phyloP scores from a whole-genome alignment of 2,329 filamentous ascomycete species.

The Fusarium burgessii region DNA sequence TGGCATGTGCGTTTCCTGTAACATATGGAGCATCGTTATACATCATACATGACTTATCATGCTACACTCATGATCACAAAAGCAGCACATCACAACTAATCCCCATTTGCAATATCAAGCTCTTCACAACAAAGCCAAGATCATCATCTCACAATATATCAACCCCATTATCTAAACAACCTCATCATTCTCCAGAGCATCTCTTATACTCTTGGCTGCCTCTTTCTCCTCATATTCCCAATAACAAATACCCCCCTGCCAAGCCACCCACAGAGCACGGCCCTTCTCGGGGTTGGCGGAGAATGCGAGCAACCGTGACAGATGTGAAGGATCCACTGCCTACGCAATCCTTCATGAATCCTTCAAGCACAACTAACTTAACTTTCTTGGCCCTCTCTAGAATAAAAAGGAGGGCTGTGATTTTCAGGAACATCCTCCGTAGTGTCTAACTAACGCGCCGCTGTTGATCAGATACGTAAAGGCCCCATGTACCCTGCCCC shows the following conservation, averaged over 20 bases:
- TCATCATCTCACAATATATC: not conserved
- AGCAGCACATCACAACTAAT: not conserved
- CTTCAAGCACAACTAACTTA: constrained; percentile 12
- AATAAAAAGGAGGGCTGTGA: constrained; percentile 3
- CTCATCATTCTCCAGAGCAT: constrained; percentile 3
- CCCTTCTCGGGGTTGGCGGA: constrained; percentile 41
- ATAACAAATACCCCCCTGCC: constrained; percentile 32
- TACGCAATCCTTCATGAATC: constrained; percentile 29
- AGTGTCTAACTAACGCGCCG: constrained; percentile 1
- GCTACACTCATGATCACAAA: not conserved
- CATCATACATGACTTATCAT: not conserved
- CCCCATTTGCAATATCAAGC: not conserved
- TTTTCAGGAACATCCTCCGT: constrained; percentile 22
- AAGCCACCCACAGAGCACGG: constrained; percentile 32
- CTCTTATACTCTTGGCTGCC: constrained; percentile 30
- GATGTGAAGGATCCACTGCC: constrained; percentile 29
- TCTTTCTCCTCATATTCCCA: constrained; percentile 13
- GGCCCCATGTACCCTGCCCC: not conserved
- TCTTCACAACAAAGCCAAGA: not conserved
- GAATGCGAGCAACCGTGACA: constrained; percentile 35
- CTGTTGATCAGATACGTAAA: constrained; percentile 12
- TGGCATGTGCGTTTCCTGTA: constrained; percentile 3
- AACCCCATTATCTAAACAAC: constrained; percentile 4
- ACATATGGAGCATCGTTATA: constrained; percentile 2
- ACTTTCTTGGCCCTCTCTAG: constrained; percentile 1